Evolutionary conservation across 352 stramenopile genomes (phyloP), one percentile per base, ranked within the genome.

Genomic region (Phytophthora pini): DNA sequence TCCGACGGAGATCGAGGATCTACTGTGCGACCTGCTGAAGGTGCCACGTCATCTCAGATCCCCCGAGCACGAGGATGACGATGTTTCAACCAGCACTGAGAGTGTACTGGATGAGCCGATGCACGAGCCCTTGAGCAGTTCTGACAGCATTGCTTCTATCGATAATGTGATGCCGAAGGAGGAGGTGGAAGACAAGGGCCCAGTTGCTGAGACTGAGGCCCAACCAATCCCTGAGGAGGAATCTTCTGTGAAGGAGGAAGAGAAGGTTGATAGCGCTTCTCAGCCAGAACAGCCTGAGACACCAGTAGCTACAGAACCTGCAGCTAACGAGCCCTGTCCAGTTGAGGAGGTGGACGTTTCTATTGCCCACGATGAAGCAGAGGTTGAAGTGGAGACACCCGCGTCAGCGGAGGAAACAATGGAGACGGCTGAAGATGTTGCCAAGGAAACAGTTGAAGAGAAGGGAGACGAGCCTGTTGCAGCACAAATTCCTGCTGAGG

Each of bases 21-120:
- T 91, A 60, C 43, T 93, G 27, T 85, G 77, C 44, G 64, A 89
- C 29, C 63, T 93, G 56, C 72, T 93, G 29, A 61, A 86, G 40
- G 69, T 93, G 32, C 68, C 75, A 10, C 65, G 66, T 41, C 68
- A 90, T 41, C 68, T 75, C 26, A 60, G 53, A n/a, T 59, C 58
- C 12, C 51, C 39, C 15, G 65, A 76, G 15, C 56, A 50, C 34
- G 68, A 79, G 26, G 65, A 76, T 41, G 65, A 74, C 48, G 49
- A 78, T 47, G 56, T 56, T 12, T 74, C 72, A 10, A 80, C 72
- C 11, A 76, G 72, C 53, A 74, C 71, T 13, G 72, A 80, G 49
- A 78, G 69, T 20, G 65, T 65, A 20, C 61, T 69, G 40, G 70
- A 77, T 24, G 72, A 80, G 17, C 44, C 51, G 9, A 55, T 76